Evolutionary conservation across 176 grass and related monocot genomes (phyloP).

Genomic region (Cocos nucifera): DNA sequence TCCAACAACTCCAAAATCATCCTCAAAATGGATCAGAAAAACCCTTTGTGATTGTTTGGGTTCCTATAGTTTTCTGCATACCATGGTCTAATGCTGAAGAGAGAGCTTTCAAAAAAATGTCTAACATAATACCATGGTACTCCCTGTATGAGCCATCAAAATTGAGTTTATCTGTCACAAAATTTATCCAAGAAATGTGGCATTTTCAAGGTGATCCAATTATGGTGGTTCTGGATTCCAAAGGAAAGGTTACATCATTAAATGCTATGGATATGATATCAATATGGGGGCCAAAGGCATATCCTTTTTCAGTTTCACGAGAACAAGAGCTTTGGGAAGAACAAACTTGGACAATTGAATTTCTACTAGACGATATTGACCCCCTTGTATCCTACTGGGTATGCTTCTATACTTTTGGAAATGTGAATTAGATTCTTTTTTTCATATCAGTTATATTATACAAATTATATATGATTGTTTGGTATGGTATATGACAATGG

Average conservation of each 20-base stretch:
- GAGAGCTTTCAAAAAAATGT: neutral
- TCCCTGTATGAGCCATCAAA: slow-evolving; percentile 13
- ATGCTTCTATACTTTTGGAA: neutral
- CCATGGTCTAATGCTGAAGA: neutral
- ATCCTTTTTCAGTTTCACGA: slow-evolving; percentile 14
- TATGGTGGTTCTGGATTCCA: slow-evolving; percentile 8
- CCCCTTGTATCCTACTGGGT: slow-evolving; percentile 21
- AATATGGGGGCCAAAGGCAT: slow-evolving; percentile 18
- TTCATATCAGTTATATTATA: no score
- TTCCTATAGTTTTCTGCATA: neutral
- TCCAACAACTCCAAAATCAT: slow-evolving; percentile 5
- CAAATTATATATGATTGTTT: no score
- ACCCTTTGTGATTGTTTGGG: slow-evolving; percentile 14
- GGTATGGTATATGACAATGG: no score
- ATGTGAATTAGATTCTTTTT: neutral
- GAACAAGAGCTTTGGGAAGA: slow-evolving; percentile 21
- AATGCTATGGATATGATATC: slow-evolving; percentile 11
- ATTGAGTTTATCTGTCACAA: slow-evolving; percentile 6
- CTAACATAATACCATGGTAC: slow-evolving; percentile 12
- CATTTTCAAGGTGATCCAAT: slow-evolving; percentile 16
- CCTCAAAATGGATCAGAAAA: neutral
- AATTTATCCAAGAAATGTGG: slow-evolving; percentile 16
- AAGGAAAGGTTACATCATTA: slow-evolving; percentile 9
- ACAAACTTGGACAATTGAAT: slow-evolving; percentile 14
- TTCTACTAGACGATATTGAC: slow-evolving; percentile 16